Conservation (phyloP, 257 asterid species). For the Capsicum baccatum region DNA sequence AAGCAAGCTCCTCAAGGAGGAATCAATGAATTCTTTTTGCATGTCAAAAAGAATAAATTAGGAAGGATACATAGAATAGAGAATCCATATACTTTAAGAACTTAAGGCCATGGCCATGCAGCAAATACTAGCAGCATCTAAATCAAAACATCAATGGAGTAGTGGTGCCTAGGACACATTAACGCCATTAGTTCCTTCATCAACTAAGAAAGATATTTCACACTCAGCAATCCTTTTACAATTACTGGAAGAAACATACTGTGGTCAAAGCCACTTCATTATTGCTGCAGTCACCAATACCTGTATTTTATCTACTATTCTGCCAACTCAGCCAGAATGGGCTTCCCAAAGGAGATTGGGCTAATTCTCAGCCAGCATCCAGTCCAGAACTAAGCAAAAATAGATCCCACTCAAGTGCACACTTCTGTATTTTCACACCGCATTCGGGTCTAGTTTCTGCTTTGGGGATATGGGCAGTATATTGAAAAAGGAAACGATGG, state of each 20-base stretch:
- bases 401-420: constrained; percentile 22
- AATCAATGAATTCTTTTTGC: not conserved
- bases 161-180: constrained; percentile 4
- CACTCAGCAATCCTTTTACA: not conserved
- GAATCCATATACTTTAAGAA: not conserved
- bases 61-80: not conserved
- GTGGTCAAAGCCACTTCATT: not conserved
- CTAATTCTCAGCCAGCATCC: not conserved
- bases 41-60: not conserved
- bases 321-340: constrained; percentile 7
- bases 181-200: not conserved
- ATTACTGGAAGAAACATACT: constrained; percentile 1
- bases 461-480: constrained; percentile 1
- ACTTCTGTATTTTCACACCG: not conserved
- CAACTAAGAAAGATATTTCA: not conserved
- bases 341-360: constrained; percentile 8
- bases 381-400: not conserved
- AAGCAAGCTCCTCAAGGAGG: not conserved
- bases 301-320: constrained; percentile 7
- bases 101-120: not conserved
- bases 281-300: constrained; percentile 5
- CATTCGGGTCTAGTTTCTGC: not conserved
- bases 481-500: constrained; percentile 6
- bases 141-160: not conserved
- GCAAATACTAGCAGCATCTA: not conserved